Conservation (phyloP, 139 green algal species). For the Picochlorum sp. region DNA sequence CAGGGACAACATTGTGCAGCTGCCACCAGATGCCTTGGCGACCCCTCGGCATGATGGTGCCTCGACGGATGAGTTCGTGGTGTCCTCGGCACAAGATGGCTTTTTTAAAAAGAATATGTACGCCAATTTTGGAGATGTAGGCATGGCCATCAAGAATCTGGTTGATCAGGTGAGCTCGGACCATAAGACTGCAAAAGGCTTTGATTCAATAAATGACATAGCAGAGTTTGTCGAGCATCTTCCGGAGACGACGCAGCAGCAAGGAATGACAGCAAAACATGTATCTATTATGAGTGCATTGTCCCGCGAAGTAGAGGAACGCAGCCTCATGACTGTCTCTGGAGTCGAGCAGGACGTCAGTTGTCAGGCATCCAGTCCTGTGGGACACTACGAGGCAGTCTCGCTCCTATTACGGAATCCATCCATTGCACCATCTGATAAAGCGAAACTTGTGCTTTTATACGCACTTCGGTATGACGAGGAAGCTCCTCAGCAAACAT, state of each 20-base stretch:
- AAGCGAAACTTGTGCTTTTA: conserved; percentile 71
- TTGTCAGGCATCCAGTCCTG: conserved; percentile 37
- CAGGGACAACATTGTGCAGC: conserved; percentile 26
- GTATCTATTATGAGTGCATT: conserved; percentile 79
- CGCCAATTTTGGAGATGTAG: conserved; percentile 77
- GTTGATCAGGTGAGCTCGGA: conserved; percentile 23
- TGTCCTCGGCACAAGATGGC: conserved; percentile 55
- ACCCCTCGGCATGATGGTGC: conserved; percentile 25
- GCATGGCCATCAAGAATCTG: conserved; percentile 53
- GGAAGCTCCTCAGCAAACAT: conserved; percentile 46
- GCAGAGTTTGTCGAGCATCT: conserved; percentile 74
- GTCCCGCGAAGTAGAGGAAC: conserved; percentile 37
- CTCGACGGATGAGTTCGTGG: conserved; percentile 50
- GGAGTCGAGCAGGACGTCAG: conserved; percentile 83
- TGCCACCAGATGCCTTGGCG: conserved; percentile 12
- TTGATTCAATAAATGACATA: conserved; percentile 76
- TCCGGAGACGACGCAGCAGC: conserved; percentile 54
- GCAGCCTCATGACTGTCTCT: conserved; percentile 65
- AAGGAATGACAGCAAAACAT: conserved; percentile 78
- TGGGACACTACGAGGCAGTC: conserved; percentile 22
- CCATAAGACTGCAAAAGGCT: conserved; percentile 9
- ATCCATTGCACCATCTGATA: conserved; percentile 9
- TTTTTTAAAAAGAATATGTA: conserved; percentile 72
- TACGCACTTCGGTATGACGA: conserved; percentile 85
- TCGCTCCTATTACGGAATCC: conserved; percentile 10